Evolutionary conservation across 1,139 yeast species (phyloP), one percentile per base, ranked within the genome.

Genomic region (Suhomyces kunorum): DNA sequence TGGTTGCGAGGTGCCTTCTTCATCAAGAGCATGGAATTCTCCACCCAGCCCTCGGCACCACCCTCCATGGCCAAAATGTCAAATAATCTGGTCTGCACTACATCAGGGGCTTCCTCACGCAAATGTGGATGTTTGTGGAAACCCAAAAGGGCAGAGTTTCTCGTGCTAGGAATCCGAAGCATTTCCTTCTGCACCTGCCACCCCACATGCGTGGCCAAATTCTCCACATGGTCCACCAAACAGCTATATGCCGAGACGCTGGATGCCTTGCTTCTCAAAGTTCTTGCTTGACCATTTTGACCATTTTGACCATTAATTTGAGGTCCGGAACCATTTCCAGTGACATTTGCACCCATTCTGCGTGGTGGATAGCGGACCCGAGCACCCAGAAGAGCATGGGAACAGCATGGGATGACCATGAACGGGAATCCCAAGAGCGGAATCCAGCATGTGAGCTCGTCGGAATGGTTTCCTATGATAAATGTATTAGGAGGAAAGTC

Each of bases 391-490:
- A 90, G 71, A 1, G 87, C 79, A 60, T 92, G 96, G 0, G 97
- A 88, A 59, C 98, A 92, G 59, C 98, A 92, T 3, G 98, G 98
- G 29, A 92, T 87, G 6, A 89, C 96, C 67, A 90, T 71, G 56
- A 88, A 92, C 3, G 97, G 96, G 49, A 74, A 79, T 0, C 90
- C 94, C 13, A 92, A 66, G 9, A 92, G 64, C 1, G 98, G 98
- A 20, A 90, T 81, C 97, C 98, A 92, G 49, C 96, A 87, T 0
- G 98, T 90, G 43, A 92, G 71, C 58, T 92, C 98, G 59, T 92
- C 98, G 0, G 96, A 87, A 56, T 92, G 98, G 57, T 92, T 92
- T 1, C 98, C 98, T 38, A 92, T 89, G 29, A 90, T 64, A 54
- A 92, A 92, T 0, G 95, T 83, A 50, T 83, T 77, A 18, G 65